phyloP scores from a whole-genome alignment of 192 early-diverging fungal species.

The Backusella luteola region DNA sequence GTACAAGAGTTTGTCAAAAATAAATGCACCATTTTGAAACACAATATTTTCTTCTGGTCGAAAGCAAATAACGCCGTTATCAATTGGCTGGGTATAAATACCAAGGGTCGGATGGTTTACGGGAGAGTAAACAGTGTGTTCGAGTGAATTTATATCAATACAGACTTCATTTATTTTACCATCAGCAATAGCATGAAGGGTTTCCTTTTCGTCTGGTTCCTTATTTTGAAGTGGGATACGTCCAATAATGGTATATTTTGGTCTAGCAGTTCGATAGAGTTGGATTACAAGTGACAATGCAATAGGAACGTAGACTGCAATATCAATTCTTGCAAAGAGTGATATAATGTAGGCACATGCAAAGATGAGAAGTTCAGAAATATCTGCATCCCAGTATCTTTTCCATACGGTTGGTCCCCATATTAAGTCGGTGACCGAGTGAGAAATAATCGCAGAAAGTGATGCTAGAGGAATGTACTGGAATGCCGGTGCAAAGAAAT shows the following conservation, averaged over 20 bases:
- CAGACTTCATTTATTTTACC: neutral
- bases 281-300: constrained; percentile 70
- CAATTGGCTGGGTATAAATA: constrained; percentile 1
- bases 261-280: constrained; percentile 80
- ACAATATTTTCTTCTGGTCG: constrained; percentile 60
- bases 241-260: constrained; percentile 52
- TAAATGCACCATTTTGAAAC: constrained; percentile 67
- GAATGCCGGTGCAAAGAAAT: constrained; percentile 77
- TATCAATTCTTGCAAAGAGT: constrained; percentile 57
- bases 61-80: constrained; percentile 73
- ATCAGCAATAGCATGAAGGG: neutral
- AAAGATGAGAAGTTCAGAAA: constrained; percentile 56
- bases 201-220: neutral
- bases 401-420: constrained; percentile 55
- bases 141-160: neutral
- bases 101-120: constrained; percentile 14
- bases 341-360: constrained; percentile 54
- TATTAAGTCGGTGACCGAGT: constrained; percentile 82
- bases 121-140: constrained; percentile 25
- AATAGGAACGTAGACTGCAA: constrained; percentile 80
- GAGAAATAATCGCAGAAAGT: constrained; percentile 83
- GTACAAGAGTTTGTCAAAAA: constrained; percentile 53
- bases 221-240: constrained; percentile 24
- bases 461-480: constrained; percentile 82
- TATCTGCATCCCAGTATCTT: constrained; percentile 65